Conservation (phyloP, 371 early-diverging fungal species). For the Mortierella sp. region DNA sequence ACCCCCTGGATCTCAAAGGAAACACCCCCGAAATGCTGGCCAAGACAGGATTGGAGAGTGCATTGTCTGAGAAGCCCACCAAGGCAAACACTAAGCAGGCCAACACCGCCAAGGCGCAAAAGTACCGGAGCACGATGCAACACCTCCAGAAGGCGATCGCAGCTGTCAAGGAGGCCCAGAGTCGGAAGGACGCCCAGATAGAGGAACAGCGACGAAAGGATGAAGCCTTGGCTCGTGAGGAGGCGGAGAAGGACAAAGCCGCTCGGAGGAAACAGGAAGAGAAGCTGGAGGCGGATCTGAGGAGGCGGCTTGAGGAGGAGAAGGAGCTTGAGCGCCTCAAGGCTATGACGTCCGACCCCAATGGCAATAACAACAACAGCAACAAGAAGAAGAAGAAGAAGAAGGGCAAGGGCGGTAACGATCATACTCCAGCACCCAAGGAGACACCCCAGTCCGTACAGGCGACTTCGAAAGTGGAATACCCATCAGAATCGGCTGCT, state of each 20-base stretch:
- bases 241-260: slow-evolving; percentile 55
- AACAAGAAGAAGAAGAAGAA: slow-evolving; percentile 55
- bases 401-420: slow-evolving; percentile 37
- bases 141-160: slow-evolving; percentile 55
- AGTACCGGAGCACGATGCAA: slow-evolving; percentile 39
- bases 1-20: slow-evolving; percentile 49
- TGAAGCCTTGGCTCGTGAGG: slow-evolving; percentile 52
- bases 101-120: slow-evolving; percentile 34
- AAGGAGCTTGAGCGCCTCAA: slow-evolving; percentile 55
- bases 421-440: slow-evolving; percentile 12
- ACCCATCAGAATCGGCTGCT: slow-evolving; percentile 4
- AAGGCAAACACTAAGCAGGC: slow-evolving; percentile 43
- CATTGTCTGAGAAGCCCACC: slow-evolving; percentile 34
- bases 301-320: slow-evolving; percentile 51
- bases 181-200: slow-evolving; percentile 51
- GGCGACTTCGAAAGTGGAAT: slow-evolving; percentile 15
- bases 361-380: slow-evolving; percentile 43
- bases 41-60: slow-evolving; percentile 45
- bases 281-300: slow-evolving; percentile 53
- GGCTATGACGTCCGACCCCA: slow-evolving; percentile 44
- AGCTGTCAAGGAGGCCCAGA: slow-evolving; percentile 51
- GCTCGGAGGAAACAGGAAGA: slow-evolving; percentile 56
- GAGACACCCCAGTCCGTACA: slow-evolving; percentile 12
- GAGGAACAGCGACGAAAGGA: slow-evolving; percentile 55
- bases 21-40: slow-evolving; percentile 55